phyloP scores from a whole-genome alignment of 768 basidiomycete species.

The Lyophyllum atratum region DNA sequence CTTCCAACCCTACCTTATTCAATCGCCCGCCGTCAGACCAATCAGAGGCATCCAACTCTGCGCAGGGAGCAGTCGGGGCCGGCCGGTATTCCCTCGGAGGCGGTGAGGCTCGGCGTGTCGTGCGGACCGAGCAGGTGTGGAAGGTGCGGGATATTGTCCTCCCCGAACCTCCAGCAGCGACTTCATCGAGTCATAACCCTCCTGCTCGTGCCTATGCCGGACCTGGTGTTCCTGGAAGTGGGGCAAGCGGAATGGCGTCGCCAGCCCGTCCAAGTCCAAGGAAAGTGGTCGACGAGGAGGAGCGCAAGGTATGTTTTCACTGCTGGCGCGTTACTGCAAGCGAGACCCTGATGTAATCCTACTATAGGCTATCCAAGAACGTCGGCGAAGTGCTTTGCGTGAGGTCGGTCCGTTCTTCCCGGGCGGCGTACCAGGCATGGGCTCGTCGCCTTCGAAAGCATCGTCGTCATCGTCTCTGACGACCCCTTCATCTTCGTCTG shows the following conservation, averaged over 20 bases:
- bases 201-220: background rate
- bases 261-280: conserved; percentile 12
- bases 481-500: background rate
- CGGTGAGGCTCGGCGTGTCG: conserved; percentile 47
- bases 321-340: background rate
- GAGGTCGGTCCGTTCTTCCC: conserved; percentile 52
- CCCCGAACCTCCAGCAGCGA: conserved; percentile 21
- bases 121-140: conserved; percentile 51
- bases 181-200: conserved; percentile 6
- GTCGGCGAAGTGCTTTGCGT: conserved; percentile 58
- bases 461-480: conserved; percentile 5
- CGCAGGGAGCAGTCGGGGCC: conserved; percentile 1
- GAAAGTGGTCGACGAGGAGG: conserved; percentile 41
- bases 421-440: conserved; percentile 56
- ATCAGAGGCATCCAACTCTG: background rate
- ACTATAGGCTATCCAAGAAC: conserved; percentile 58
- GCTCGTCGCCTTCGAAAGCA: conserved; percentile 25
- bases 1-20: background rate
- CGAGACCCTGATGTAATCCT: background rate
- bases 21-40: background rate
- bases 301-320: conserved; percentile 39
- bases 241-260: conserved; percentile 12
- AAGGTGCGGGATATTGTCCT: conserved; percentile 56
- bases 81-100: conserved; percentile 46
- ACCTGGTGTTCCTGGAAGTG: conserved; percentile 1